Evolutionary conservation across 345 rosid genomes (phyloP).

Genomic region (Dimocarpus longan): DNA sequence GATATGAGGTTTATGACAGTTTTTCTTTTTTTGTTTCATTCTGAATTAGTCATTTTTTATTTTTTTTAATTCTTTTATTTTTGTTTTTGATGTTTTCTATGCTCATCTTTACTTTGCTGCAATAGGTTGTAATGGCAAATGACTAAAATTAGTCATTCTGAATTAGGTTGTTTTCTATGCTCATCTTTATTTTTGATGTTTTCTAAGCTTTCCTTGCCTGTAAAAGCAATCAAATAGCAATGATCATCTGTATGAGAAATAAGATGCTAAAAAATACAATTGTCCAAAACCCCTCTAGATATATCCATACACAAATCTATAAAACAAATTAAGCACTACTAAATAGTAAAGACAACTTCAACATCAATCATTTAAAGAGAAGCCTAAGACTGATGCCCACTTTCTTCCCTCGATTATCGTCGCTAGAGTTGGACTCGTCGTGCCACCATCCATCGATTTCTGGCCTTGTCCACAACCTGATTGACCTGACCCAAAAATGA

Average conservation of each 20-base stretch:
- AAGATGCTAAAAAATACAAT: conserved; percentile 7
- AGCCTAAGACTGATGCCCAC: conserved; percentile 39
- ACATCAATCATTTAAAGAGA: conserved; percentile 19
- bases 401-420: conserved; percentile 26
- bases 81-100: neutral
- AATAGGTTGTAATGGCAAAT: conserved; percentile 80
- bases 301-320: neutral
- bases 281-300: neutral
- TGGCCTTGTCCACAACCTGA: conserved; percentile 72
- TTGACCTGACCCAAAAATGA: conserved; percentile 46
- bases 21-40: too few species aligned
- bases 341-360: neutral
- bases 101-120: neutral
- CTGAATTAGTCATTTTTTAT: too few species aligned
- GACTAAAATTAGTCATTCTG: too few species aligned
- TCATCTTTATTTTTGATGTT: too few species aligned
- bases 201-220: conserved; percentile 86
- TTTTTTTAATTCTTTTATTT: neutral
- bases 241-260: neutral
- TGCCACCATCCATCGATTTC: conserved; percentile 75
- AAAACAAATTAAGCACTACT: neutral
- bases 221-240: conserved; percentile 17
- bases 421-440: conserved; percentile 62
- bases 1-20: too few species aligned
- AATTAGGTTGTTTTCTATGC: too few species aligned